Evolutionary conservation across 2,329 filamentous ascomycete genomes (phyloP), one percentile per base, ranked within the genome.

Genomic region (Diaporthe capsici): DNA sequence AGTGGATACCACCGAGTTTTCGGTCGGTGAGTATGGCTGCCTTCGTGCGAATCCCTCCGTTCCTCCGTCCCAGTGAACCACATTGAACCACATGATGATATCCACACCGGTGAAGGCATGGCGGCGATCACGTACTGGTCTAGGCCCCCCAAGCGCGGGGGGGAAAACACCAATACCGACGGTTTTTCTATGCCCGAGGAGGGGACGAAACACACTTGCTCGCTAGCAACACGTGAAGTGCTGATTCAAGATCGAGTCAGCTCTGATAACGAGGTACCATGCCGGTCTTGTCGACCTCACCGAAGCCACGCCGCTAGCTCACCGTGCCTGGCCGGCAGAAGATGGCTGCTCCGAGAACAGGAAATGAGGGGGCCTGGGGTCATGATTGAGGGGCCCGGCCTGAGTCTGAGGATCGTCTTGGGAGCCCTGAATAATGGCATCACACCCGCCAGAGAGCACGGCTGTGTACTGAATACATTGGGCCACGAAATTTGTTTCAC

Each of bases 41-140:
- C 10, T 53, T 28, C 53, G 28, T 44, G 34, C 37, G 34, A 71
- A 49, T 47, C 34, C 55, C 51, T 34, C 55, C 51, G 34, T n/a
- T 39, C 65, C 72, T 63, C 22, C 39, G 28, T 72, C 58, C 65
- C 67, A 75, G 67, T 74, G 57, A 47, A 6, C 17, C 15, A 6
- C 44, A 47, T 6, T 49, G 44, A 22, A 37, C 57, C 60, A 68
- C 75, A 76, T 72, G 72, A 68, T 47, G 37, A 47, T 53, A 53
- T 74, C 75, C 75, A 76, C 75, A 74, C 75, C 75, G 75, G 72
- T 76, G 71, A 76, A 13, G 74, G 25, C 71, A 71, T 15, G 17
- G 37, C 37, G 44, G 28, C 75, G 57, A 74, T 75, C 68, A 57
- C 58, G 39, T 37, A 37, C 25, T 51, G 47, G 71, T 73, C 71